Conservation (phyloP, 2,329 filamentous ascomycete genomes). For the Septoria petroselini region DNA sequence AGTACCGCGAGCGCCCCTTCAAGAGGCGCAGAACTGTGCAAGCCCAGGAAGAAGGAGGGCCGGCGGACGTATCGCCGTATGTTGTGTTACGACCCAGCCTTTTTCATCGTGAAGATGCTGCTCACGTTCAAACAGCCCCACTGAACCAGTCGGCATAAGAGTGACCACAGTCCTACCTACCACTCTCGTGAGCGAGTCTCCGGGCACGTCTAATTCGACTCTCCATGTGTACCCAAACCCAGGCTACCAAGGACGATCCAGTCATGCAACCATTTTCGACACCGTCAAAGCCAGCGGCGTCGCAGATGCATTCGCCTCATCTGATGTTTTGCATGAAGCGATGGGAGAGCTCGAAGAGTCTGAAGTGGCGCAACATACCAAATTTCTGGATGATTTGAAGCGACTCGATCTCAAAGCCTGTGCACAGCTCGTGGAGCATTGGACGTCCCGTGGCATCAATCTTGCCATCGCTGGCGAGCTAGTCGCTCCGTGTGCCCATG, state of each 20-base stretch:
- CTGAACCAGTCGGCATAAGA: conserved; percentile 3
- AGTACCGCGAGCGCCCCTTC: conserved; percentile 34
- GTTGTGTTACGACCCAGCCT: background rate
- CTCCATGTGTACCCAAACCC: conserved; percentile 36
- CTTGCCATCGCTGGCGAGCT: conserved; percentile 32
- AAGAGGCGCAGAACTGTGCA: conserved; percentile 23
- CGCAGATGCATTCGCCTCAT: background rate
- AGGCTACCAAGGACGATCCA: conserved; percentile 36
- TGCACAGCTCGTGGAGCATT: conserved; percentile 27
- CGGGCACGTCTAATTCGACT: conserved; percentile 14
- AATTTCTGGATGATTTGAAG: conserved; percentile 23
- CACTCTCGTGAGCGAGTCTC: conserved; percentile 11
- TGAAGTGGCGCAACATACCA: conserved; percentile 24
- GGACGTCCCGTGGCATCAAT: conserved; percentile 31
- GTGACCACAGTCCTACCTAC: conserved; percentile 10
- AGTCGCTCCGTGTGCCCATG: conserved; percentile 27
- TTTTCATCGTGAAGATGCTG: background rate
- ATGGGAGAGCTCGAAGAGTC: conserved; percentile 20
- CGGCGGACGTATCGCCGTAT: background rate
- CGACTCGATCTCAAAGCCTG: conserved; percentile 19
- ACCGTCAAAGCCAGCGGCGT: conserved; percentile 30
- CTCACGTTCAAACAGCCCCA: background rate
- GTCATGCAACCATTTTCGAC: conserved; percentile 36
- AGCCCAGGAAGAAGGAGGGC: background rate
- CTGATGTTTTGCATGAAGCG: conserved; percentile 2